A percentile compares a stretch with the other conserved stretches of the same genome.
Evolutionary conservation across 805 yeast species (phyloP).

Genomic region (Saccharomyces paradoxus): DNA sequence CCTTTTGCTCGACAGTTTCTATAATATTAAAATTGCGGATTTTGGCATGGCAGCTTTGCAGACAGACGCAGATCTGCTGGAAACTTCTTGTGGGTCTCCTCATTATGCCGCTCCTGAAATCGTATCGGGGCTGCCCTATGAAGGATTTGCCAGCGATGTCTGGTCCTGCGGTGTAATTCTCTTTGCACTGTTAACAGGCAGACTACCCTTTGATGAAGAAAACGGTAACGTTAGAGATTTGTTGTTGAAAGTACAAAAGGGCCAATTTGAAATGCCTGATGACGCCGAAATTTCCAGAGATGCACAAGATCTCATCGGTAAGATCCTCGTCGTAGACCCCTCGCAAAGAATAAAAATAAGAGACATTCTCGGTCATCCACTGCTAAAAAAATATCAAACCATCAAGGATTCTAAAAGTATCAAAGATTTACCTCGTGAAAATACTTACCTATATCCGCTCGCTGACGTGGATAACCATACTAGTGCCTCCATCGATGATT

Average conservation of each 20-base stretch:
- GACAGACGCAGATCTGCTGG: constrained; percentile 67
- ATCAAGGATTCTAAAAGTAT: constrained; percentile 29
- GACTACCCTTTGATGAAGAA: constrained; percentile 77
- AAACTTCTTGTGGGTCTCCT: constrained; percentile 96
- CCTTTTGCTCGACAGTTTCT: constrained; percentile 66
- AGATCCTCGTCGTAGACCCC: constrained; percentile 81
- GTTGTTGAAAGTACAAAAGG: constrained; percentile 83
- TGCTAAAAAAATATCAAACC: constrained; percentile 59
- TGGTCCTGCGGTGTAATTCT: constrained; percentile 98
- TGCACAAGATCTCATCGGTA: constrained; percentile 76
- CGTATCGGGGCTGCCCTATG: constrained; percentile 89
- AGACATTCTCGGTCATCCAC: constrained; percentile 72
- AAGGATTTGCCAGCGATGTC: constrained; percentile 93
- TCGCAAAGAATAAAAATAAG: constrained; percentile 66
- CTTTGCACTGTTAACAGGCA: constrained; percentile 89
- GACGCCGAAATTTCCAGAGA: constrained; percentile 67
- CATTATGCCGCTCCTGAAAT: constrained; percentile 98
- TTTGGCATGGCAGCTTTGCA: constrained; percentile 99
- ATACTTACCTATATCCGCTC: constrained; percentile 32
- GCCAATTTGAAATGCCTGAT: constrained; percentile 75
- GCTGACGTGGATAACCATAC: constrained; percentile 10
- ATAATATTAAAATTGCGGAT: constrained; percentile 92
- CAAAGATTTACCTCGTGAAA: constrained; percentile 34
- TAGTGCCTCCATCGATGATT: constrained; percentile 50
- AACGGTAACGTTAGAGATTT: constrained; percentile 88